Base-by-base conservation (phyloP, 306 rosid species). In the Biancaea sappan region DNA sequence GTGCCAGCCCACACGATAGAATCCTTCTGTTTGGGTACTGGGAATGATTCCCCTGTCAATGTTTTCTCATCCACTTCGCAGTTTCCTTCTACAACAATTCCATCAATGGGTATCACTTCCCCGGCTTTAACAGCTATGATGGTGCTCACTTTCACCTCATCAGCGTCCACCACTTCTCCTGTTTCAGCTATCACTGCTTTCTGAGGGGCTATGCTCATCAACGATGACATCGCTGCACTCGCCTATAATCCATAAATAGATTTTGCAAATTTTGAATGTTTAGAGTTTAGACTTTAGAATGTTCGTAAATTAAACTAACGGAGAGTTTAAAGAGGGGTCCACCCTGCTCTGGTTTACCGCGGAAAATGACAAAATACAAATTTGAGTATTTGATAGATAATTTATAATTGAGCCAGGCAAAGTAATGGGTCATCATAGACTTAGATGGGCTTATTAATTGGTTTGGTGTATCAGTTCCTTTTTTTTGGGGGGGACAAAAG, bases 1-100 rank as follows among this genome's bases (percentile, higher is more conserved):
- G 99, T 95, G 43, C 98, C 99, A 38, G 98, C 97, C 97, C 90
- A 95, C 29, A 95, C 96, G 48, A 64, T 82, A 15, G 99, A 92
- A 43, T 87, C 90, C 52, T 75, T 86, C 34, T 80, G 93, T 80
- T 95, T 95, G 71, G 96, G 75, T 25, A 88, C 99, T 18, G 98
- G 99, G 74, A 84, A 87, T 24, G 99, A 92, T 67, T 95, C 99
- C 5, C 99, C 99, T 0, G 98, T 92, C 40, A 95, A 85, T 18
- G 92, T 84, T 75, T 95, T 92, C 83, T 95, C 97, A 28, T 95
- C 99, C 2, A 90, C 96, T 75, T 95, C 99, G 32, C 93, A 87
- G 28, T 77, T 72, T 8, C 99, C 99, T 47, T 88, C 97, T 6
- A 82, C 41, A 53, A 95, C 96, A 47, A 92, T 35, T 21, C 99